Base-by-base conservation (phyloP, 1,139 yeast genomes). In the Debaryomyces sp. region DNA sequence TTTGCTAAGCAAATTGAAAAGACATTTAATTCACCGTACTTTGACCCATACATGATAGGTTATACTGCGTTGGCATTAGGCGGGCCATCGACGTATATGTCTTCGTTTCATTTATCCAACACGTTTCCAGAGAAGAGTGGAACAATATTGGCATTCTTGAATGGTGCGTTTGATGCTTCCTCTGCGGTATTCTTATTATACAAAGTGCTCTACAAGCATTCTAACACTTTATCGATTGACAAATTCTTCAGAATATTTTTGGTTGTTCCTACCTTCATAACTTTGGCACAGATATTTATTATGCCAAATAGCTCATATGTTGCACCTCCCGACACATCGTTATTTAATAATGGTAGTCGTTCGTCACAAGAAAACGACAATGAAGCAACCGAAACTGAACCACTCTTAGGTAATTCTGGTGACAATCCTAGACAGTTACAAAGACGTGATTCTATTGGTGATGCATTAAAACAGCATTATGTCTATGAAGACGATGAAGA, bases 141-240 rank as follows among this genome's bases (percentile, higher is more conserved):
- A 1, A 61, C 75, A 12, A 67, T 75, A 24, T 66, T 75, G 55
- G 80, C 80, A 5, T 60, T 75, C 41, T 59, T 75, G 41, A 74
- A 79, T 0, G 80, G 80, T 3, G 80, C 80, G 0, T 75, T 75
- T 54, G 80, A 75, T 59, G 73, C 79, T 8, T 73, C 78, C 1
- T 70, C 76, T n/a, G 80, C 79, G 0, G 67, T 75, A 22, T 75
- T 75, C 55, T 69, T 75, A 58, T 46, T 73, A 35, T 75, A 73
- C 57, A 63, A 67, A 44, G 53, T 70, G 22, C 48, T 66, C 35
- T 75, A 72, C 58, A 60, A 57, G 45, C 59, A 51, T 29, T 55
- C 67, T 17, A 40, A 47, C n/a, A 34, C 54, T 1, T 71, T 75
- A 52, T 60, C 71, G 10, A 55, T 75, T 47, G 63, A 59, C 34